Evolutionary conservation across 371 early-diverging fungal species (phyloP).

Genomic region (Parasitella parasitica): DNA sequence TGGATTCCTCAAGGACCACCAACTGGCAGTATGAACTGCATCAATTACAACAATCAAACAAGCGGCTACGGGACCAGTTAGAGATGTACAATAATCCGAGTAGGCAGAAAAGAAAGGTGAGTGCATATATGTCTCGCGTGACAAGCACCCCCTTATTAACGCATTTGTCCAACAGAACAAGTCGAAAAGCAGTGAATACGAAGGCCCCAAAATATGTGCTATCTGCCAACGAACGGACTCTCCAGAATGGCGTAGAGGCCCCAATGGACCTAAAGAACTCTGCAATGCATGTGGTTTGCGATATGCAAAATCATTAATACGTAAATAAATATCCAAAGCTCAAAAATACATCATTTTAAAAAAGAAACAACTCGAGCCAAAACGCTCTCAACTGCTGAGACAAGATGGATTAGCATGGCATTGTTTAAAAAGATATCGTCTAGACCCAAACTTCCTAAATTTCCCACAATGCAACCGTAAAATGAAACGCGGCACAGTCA

Average conservation of each 20-base stretch:
- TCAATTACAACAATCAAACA: conserved; percentile 35
- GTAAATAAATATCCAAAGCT: too few species aligned
- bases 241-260: conserved; percentile 85
- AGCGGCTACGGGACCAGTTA: conserved; percentile 30
- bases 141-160: too few species aligned
- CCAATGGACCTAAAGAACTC: conserved; percentile 74
- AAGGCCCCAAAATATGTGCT: conserved; percentile 38
- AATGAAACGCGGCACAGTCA: background rate
- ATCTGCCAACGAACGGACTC: conserved; percentile 75
- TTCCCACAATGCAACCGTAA: background rate
- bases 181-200: background rate
- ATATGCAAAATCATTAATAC: conserved; percentile 28
- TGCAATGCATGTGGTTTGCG: conserved; percentile 89
- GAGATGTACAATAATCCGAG: conserved; percentile 21
- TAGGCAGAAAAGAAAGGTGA: conserved; percentile 23
- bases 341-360: too few species aligned
- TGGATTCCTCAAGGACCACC: conserved; percentile 29
- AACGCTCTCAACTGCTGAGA: too few species aligned
- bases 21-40: conserved; percentile 47
- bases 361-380: too few species aligned
- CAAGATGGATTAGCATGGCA: too few species aligned
- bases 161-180: conserved; percentile 3
- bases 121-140: background rate
- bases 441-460: too few species aligned
- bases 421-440: too few species aligned